Conservation (phyloP, 1,284 basidiomycete genomes). For the Hemileia vastatrix region DNA sequence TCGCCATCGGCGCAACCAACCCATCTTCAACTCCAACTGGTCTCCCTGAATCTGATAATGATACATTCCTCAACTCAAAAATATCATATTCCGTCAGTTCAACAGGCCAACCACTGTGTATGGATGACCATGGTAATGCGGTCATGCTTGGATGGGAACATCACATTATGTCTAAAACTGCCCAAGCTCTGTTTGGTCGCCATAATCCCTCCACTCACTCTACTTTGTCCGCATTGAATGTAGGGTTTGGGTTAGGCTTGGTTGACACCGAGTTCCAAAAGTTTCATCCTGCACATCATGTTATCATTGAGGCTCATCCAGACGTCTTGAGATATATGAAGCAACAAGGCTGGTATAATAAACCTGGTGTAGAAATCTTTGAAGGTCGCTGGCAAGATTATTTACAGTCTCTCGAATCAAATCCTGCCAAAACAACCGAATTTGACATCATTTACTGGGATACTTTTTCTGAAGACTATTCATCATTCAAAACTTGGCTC, state of each 20-base stretch:
- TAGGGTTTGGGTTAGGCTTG: slow-evolving; percentile 17
- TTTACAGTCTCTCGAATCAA: neutral
- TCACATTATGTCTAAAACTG: slow-evolving; percentile 11
- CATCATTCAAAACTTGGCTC: slow-evolving; percentile 1
- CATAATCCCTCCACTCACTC: neutral
- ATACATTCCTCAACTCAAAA: slow-evolving; percentile 62
- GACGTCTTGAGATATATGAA: slow-evolving; percentile 75
- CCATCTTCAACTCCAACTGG: slow-evolving; percentile 20
- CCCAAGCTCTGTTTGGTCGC: neutral
- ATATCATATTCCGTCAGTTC: slow-evolving; percentile 52
- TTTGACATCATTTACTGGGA: slow-evolving; percentile 23
- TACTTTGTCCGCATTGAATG: slow-evolving; percentile 8
- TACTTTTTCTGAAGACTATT: slow-evolving; percentile 22
- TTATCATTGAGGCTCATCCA: slow-evolving; percentile 90
- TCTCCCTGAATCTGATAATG: slow-evolving; percentile 60
- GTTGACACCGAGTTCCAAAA: slow-evolving; percentile 14
- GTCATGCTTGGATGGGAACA: slow-evolving; percentile 22
- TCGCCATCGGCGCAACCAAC: slow-evolving; percentile 21
- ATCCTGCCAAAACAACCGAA: no score
- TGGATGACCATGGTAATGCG: slow-evolving; percentile 17
- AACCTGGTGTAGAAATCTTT: slow-evolving; percentile 66
- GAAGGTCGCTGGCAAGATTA: slow-evolving; percentile 83
- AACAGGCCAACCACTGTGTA: slow-evolving; percentile 10
- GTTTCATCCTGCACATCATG: slow-evolving; percentile 57
- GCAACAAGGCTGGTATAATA: slow-evolving; percentile 63